A percentile compares a stretch with the other conserved stretches of the same genome.
Conservation (phyloP, 2,329 filamentous ascomycete species). For the Cyphellophora europaea region DNA sequence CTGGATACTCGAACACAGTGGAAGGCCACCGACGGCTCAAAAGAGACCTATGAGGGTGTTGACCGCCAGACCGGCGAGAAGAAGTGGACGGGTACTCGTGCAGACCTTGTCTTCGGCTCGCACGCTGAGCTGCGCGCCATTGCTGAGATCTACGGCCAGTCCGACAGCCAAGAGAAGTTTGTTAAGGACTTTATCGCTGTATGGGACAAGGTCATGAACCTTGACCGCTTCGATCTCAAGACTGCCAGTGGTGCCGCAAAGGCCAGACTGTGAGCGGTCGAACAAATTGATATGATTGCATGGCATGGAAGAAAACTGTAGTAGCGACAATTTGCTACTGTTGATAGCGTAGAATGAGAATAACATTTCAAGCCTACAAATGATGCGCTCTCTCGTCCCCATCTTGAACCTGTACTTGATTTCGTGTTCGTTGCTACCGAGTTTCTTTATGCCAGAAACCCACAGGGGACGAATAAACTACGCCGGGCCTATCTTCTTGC, state of each 20-base stretch:
- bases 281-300: too few species aligned
- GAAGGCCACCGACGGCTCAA: slow-evolving; percentile 43
- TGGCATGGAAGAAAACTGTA: too few species aligned
- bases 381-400: too few species aligned
- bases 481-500: too few species aligned
- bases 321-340: too few species aligned
- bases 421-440: too few species aligned
- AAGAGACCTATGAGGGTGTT: slow-evolving; percentile 53
- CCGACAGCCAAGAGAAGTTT: slow-evolving; percentile 54
- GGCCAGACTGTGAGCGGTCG: slow-evolving; percentile 7
- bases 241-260: slow-evolving; percentile 7
- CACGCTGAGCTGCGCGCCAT: slow-evolving; percentile 64
- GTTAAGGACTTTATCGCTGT: slow-evolving; percentile 61
- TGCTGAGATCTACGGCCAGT: slow-evolving; percentile 58
- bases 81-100: slow-evolving; percentile 62
- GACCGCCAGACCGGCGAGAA: slow-evolving; percentile 57
- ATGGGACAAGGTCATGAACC: slow-evolving; percentile 67
- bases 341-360: too few species aligned
- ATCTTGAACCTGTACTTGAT: too few species aligned
- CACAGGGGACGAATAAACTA: too few species aligned
- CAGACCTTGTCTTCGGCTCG: slow-evolving; percentile 63
- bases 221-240: slow-evolving; percentile 59
- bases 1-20: slow-evolving; percentile 59
- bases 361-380: too few species aligned
- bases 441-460: too few species aligned